A percentile compares a stretch with the other conserved stretches of the same genome.
These are phyloP conservation scores for Ampelocalamus luodianensis DNA, from an alignment of 176 grass and related monocot species.

Conservation along the genomic window DNA sequence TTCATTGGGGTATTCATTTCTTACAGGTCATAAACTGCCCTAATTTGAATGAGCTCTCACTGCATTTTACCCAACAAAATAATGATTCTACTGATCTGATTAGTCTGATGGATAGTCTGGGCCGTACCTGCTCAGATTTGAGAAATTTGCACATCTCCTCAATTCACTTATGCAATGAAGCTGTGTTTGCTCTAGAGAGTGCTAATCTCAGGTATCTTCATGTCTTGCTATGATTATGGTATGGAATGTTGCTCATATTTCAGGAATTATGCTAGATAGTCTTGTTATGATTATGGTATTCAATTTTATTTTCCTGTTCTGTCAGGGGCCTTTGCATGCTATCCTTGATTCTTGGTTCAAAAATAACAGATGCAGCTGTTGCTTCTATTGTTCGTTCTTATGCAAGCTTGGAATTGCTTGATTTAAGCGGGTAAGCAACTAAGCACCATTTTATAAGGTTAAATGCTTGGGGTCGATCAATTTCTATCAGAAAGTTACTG, in stretches of 20 bases:
- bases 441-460: constrained; percentile 1
- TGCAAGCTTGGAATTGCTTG: constrained; percentile 76
- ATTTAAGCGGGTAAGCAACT: constrained; percentile 85
- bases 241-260: not conserved
- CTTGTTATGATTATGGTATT: not conserved
- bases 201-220: constrained; percentile 73
- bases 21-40: constrained; percentile 84
- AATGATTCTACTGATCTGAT: constrained; percentile 78
- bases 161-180: constrained; percentile 70
- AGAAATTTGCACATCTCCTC: constrained; percentile 77
- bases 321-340: constrained; percentile 70
- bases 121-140: constrained; percentile 71
- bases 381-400: constrained; percentile 77
- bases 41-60: constrained; percentile 74
- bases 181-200: constrained; percentile 74
- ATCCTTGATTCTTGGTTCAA: constrained; percentile 71
- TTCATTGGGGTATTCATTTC: constrained; percentile 28
- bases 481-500: not conserved
- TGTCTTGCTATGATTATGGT: not conserved
- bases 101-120: constrained; percentile 71
- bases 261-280: not conserved
- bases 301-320: constrained; percentile 12
- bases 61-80: constrained; percentile 67
- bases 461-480: not conserved
- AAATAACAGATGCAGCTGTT: constrained; percentile 92